These are phyloP conservation scores for Trichomonas vaginalis DNA, from an alignment of 208 protist genomes.

Conservation along the genomic window DNA sequence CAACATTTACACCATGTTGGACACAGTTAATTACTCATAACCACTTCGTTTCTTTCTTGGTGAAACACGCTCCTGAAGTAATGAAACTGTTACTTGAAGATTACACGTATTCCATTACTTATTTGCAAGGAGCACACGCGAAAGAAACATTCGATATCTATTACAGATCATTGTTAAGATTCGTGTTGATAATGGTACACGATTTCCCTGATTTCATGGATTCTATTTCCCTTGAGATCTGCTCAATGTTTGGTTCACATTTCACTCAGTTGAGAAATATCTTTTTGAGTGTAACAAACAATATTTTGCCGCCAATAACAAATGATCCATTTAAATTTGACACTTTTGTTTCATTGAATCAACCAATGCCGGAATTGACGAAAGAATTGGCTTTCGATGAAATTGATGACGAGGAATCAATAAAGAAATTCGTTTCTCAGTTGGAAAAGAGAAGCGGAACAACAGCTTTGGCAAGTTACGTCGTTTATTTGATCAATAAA, in stretches of 20 bases:
- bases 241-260: background rate
- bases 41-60: background rate
- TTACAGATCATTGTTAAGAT: background rate
- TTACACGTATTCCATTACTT: background rate
- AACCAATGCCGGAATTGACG: background rate
- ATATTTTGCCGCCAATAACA: background rate
- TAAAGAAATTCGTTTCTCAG: background rate
- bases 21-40: background rate
- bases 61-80: background rate
- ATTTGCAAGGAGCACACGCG: background rate
- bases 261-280: background rate
- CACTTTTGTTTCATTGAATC: background rate
- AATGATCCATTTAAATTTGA: background rate
- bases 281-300: background rate
- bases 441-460: background rate
- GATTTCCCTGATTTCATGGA: background rate
- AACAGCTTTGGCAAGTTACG: background rate
- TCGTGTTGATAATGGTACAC: background rate
- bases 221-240: background rate
- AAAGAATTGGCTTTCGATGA: background rate
- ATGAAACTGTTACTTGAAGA: background rate
- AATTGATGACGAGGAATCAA: background rate
- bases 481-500: background rate
- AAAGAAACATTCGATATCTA: background rate
- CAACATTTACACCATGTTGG: background rate